A percentile compares a stretch with the other conserved stretches of the same genome.
Conservation (phyloP, 495 filamentous ascomycete species). For the Stereocaulon alpinum region DNA sequence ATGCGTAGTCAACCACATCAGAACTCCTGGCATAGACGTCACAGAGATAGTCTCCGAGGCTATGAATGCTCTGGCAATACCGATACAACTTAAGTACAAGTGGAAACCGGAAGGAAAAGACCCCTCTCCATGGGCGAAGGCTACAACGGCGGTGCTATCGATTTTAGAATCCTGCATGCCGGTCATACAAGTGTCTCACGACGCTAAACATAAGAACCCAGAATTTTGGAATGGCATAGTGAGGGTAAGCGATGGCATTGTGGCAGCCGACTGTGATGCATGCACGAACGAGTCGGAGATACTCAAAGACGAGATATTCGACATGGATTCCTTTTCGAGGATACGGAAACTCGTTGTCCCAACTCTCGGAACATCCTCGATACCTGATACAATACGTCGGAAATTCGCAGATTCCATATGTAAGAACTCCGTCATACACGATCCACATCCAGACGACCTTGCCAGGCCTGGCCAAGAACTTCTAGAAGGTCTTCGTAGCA, state of each 20-base stretch:
- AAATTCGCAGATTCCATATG: conserved; percentile 71
- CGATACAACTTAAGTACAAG: conserved; percentile 67
- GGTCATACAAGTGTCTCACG: conserved; percentile 45
- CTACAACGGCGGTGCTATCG: conserved; percentile 56
- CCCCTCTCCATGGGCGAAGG: conserved; percentile 66
- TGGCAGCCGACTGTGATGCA: conserved; percentile 42
- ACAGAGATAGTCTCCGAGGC: conserved; percentile 49
- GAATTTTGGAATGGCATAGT: conserved; percentile 52
- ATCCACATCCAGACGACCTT: conserved; percentile 53
- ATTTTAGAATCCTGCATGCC: conserved; percentile 59
- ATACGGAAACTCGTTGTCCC: conserved; percentile 66
- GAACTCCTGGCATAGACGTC: conserved; percentile 53
- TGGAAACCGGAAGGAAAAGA: conserved; percentile 44
- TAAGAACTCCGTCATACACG: conserved; percentile 69
- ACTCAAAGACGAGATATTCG: conserved; percentile 59
- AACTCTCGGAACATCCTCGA: conserved; percentile 50
- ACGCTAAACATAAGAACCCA: conserved; percentile 36
- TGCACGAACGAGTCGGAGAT: conserved; percentile 36
- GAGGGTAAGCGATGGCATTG: conserved; percentile 47
- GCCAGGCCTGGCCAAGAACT: conserved; percentile 42
- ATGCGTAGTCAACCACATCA: conserved; percentile 52
- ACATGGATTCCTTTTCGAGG: conserved; percentile 61
- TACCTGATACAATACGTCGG: conserved; percentile 58
- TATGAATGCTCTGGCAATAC: conserved; percentile 52
- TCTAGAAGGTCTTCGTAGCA: conserved; percentile 52